Base-by-base conservation (phyloP, 1,284 basidiomycete species). In the Ceratorhiza oryzae-sativae region DNA sequence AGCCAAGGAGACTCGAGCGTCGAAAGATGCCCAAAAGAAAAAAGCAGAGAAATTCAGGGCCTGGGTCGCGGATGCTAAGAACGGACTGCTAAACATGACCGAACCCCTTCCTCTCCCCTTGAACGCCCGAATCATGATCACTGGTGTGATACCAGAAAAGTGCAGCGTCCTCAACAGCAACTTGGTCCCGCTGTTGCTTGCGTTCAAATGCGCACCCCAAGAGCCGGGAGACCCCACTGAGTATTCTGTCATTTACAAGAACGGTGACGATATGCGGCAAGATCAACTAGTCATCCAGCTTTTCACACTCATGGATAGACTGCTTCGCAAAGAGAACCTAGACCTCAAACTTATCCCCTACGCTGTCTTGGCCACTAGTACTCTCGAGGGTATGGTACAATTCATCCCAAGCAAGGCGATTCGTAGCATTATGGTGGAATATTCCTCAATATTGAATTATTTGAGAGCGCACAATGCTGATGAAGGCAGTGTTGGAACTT, bases 101-200 rank as follows among this genome's bases (percentile, higher is more conserved):
- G 80, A 88, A 0, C 89, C 95, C 0, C 84, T 97, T 0, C 92
- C 94, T 0, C 86, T 98, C 0, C 97, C 97, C 0, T 86, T 99
- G 48, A 93, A 99, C 77, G 94, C 96, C 1, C 85, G 86, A 3
- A 84, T 97, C 34, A 86, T 88, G 73, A 86, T 98, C 36, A 91
- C 87, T 0, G 94, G 95, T 0, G 92, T 98, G 77, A 89, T 91
- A 42, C 83, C 95, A 0, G 96, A 99, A 71, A 93, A 93, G 78
- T 97, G 94, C 15, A 93, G 92, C 9, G 90, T 99, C 34, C 99
- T 99, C 87, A 99, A 99, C 80, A 98, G 95, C 49, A 98, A 97
- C 77, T 89, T 98, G 65, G 94, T 91, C 75, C 97, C 97, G 0
- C 85, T 99, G 59, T 85, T 97, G 20, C 84, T 99, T 12, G 94